Conservation (phyloP, 306 rosid genomes). For the Pyrus betulifolia region DNA sequence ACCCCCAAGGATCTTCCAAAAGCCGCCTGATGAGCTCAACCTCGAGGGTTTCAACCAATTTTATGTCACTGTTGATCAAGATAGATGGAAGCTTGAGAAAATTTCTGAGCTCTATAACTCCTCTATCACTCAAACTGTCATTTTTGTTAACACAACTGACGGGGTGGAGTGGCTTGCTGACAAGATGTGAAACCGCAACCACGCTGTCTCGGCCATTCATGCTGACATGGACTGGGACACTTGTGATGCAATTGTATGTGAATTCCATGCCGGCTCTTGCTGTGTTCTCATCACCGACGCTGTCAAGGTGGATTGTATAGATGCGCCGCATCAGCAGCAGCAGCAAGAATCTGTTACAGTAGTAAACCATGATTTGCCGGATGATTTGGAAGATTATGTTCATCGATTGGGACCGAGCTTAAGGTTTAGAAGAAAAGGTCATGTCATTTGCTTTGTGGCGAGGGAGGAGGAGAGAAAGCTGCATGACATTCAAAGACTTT, state of each 20-base stretch:
- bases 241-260: slow-evolving; percentile 80
- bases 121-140: slow-evolving; percentile 82
- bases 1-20: slow-evolving; percentile 82
- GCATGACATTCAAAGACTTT: slow-evolving; percentile 80
- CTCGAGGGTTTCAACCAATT: slow-evolving; percentile 93
- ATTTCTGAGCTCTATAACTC: slow-evolving; percentile 81
- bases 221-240: slow-evolving; percentile 99
- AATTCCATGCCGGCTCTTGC: slow-evolving; percentile 87
- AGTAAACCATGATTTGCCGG: slow-evolving; percentile 79
- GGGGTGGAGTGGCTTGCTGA: slow-evolving; percentile 97
- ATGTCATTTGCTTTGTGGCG: slow-evolving; percentile 81
- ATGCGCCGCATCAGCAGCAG: slow-evolving; percentile 21
- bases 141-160: slow-evolving; percentile 83
- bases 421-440: slow-evolving; percentile 89
- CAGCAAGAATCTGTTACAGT: slow-evolving; percentile 80
- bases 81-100: slow-evolving; percentile 92
- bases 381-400: slow-evolving; percentile 91
- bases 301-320: slow-evolving; percentile 89
- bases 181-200: slow-evolving; percentile 80
- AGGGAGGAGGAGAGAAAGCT: slow-evolving; percentile 74
- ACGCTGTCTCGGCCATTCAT: slow-evolving; percentile 90
- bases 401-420: slow-evolving; percentile 91
- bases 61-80: slow-evolving; percentile 77
- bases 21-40: slow-evolving; percentile 78
- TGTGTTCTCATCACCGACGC: slow-evolving; percentile 87